Evolutionary conservation across 441 rosid species (phyloP).

Genomic region (Pelargonium cotyledonis): DNA sequence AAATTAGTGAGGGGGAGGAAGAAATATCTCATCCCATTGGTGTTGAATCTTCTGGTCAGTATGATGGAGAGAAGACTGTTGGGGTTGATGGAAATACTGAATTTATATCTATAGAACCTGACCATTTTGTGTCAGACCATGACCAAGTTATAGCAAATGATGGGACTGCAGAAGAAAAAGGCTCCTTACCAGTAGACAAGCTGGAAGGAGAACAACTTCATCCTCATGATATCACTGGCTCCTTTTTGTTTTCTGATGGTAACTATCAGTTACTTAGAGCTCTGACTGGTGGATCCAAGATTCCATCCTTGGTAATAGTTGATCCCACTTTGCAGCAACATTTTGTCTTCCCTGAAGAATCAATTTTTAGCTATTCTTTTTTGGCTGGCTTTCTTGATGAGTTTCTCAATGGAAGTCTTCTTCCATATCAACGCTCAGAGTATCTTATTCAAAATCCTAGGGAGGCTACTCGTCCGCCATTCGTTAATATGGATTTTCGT

Average conservation of each 20-base stretch:
- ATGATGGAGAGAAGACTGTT: constrained; percentile 30
- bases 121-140: constrained; percentile 25
- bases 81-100: constrained; percentile 26
- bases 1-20: constrained; percentile 27
- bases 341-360: constrained; percentile 44
- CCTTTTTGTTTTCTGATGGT: constrained; percentile 76
- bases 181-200: constrained; percentile 25
- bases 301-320: constrained; percentile 71
- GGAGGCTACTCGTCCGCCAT: constrained; percentile 59
- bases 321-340: constrained; percentile 66
- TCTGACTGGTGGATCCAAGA: constrained; percentile 61
- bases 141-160: constrained; percentile 26
- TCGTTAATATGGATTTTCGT: constrained; percentile 71
- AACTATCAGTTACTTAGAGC: constrained; percentile 53
- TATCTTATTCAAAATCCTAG: constrained; percentile 36
- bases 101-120: constrained; percentile 27
- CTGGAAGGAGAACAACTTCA: constrained; percentile 34
- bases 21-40: constrained; percentile 25
- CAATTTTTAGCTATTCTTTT: constrained; percentile 40
- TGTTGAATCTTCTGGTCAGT: constrained; percentile 28
- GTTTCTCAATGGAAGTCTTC: constrained; percentile 56
- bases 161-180: constrained; percentile 27
- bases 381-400: constrained; percentile 46
- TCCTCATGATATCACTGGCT: constrained; percentile 43
- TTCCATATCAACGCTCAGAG: constrained; percentile 58